These are phyloP conservation scores for Ascochyta fabae DNA, from an alignment of 2,329 filamentous ascomycete species.

Conservation along the genomic window DNA sequence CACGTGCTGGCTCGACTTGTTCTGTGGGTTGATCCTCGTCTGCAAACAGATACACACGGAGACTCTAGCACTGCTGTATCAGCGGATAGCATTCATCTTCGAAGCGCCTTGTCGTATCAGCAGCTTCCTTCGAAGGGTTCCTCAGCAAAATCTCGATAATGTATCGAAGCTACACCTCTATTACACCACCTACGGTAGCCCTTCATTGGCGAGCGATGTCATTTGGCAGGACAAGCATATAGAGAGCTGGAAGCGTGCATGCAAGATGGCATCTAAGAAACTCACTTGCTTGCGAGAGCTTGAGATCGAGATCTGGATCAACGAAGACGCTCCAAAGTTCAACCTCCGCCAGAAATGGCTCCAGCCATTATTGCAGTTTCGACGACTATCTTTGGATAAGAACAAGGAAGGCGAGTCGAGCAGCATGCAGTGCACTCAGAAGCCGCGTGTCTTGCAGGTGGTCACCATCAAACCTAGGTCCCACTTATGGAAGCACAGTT, in stretches of 20 bases:
- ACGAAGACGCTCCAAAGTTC: conserved; percentile 27
- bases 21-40: conserved; percentile 37
- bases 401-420: neutral
- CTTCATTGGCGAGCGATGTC: conserved; percentile 12
- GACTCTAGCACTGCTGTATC: conserved; percentile 36
- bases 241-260: conserved; percentile 31
- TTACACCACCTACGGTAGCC: conserved; percentile 39
- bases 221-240: conserved; percentile 38
- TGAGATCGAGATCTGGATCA: conserved; percentile 28
- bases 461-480: conserved; percentile 23
- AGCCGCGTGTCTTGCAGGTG: neutral
- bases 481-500: conserved; percentile 3
- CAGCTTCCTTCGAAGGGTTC: conserved; percentile 34
- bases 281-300: conserved; percentile 32
- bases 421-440: neutral
- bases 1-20: conserved; percentile 38
- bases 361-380: conserved; percentile 38
- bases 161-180: conserved; percentile 41
- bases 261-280: conserved; percentile 27
- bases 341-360: conserved; percentile 35
- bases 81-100: conserved; percentile 39
- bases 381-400: conserved; percentile 15
- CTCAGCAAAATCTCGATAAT: conserved; percentile 21
- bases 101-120: conserved; percentile 32
- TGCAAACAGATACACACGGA: conserved; percentile 41